Evolutionary conservation across 2,329 filamentous ascomycete species (phyloP).

Genomic region (Penicillium sp.): DNA sequence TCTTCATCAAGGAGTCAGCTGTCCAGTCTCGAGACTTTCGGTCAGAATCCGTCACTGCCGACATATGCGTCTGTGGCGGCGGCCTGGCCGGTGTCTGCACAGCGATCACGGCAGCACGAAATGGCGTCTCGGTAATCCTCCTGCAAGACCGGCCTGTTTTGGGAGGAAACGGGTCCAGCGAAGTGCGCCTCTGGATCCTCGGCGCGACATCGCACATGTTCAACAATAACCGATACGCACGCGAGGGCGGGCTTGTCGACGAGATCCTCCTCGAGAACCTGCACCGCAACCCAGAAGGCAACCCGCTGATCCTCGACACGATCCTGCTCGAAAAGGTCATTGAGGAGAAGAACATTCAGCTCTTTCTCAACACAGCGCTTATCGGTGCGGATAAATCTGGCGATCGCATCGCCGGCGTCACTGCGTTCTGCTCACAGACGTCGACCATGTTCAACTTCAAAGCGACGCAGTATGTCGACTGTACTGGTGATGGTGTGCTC

Average conservation of each 20-base stretch:
- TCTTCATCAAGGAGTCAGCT: background rate
- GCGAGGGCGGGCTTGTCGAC: background rate
- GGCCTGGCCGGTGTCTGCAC: background rate
- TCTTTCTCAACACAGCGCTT: background rate
- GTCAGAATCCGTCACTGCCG: background rate
- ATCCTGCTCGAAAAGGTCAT: background rate
- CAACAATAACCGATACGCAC: background rate
- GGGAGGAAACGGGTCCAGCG: background rate
- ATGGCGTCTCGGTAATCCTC: background rate
- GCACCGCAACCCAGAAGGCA: background rate
- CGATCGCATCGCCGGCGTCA: background rate
- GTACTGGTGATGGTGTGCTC: background rate
- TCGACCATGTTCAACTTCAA: background rate
- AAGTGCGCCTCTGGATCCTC: background rate
- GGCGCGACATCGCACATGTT: background rate
- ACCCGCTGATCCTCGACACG: background rate
- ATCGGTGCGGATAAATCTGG: background rate
- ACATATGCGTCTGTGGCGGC: background rate
- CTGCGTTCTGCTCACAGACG: background rate
- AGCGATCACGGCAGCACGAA: background rate
- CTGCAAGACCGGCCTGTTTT: background rate
- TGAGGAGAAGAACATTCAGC: background rate
- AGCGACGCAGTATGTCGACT: background rate
- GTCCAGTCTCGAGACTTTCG: background rate
- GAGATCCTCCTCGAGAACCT: background rate